A percentile compares a stretch with the other conserved stretches of the same genome.
These are phyloP conservation scores for Penicillium atrosanguineum DNA, from an alignment of 495 filamentous ascomycete species.

Conservation along the genomic window DNA sequence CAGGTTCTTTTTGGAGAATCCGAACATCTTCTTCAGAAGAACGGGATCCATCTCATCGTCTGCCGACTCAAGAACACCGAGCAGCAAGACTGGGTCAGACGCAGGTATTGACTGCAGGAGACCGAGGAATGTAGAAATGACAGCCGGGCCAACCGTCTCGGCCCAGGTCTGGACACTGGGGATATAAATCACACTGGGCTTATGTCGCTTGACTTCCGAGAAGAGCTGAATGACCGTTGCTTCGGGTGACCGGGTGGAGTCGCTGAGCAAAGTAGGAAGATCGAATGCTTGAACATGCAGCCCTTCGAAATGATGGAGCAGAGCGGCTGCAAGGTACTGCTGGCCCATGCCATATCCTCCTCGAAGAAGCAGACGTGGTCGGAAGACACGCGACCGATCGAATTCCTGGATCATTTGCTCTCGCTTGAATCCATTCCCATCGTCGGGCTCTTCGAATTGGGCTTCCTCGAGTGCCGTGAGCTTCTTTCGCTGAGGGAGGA, in stretches of 20 bases:
- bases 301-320: conserved; percentile 87
- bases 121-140: conserved; percentile 74
- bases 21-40: conserved; percentile 77
- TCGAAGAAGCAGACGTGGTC: conserved; percentile 77
- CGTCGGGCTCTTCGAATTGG: conserved; percentile 82
- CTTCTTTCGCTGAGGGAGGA: conserved; percentile 79
- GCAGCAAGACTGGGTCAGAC: conserved; percentile 81
- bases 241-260: conserved; percentile 72
- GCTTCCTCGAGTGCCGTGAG: conserved; percentile 91
- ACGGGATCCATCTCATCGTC: conserved; percentile 53
- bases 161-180: conserved; percentile 89
- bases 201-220: conserved; percentile 86
- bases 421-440: conserved; percentile 74
- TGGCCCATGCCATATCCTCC: conserved; percentile 89
- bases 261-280: conserved; percentile 74
- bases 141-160: conserved; percentile 59
- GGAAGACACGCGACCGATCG: conserved; percentile 81
- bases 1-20: conserved; percentile 74
- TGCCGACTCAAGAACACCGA: conserved; percentile 73
- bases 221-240: conserved; percentile 87
- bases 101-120: conserved; percentile 76
- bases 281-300: conserved; percentile 96
- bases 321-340: conserved; percentile 80
- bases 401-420: conserved; percentile 90
- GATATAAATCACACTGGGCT: conserved; percentile 93